phyloP scores from a whole-genome alignment of 1,139 yeast species.

The Protomyces inundatus region DNA sequence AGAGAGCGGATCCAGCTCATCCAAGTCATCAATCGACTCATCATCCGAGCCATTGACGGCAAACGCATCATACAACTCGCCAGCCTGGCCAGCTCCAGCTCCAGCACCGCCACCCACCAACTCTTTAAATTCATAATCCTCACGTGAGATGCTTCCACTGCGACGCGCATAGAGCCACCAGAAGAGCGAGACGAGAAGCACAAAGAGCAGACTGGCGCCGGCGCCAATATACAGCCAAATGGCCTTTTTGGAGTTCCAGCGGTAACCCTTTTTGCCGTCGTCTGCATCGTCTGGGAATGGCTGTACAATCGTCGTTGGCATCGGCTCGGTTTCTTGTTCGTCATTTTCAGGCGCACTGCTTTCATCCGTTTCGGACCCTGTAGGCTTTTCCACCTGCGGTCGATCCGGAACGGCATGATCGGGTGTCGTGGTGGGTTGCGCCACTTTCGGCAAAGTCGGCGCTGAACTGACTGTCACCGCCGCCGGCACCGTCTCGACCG shows the following conservation, averaged over 20 bases:
- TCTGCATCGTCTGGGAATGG: constrained; percentile 10
- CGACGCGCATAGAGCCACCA: constrained; percentile 11
- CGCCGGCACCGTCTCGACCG: neutral
- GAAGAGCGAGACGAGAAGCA: neutral
- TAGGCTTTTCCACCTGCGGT: neutral
- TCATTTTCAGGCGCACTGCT: neutral
- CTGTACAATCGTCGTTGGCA: constrained; percentile 19
- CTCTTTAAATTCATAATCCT: constrained; percentile 19
- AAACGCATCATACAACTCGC: constrained; percentile 19
- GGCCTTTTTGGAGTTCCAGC: constrained; percentile 6
- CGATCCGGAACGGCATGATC: neutral
- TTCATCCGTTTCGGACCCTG: neutral
- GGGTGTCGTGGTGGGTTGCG: neutral
- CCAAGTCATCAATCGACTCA: neutral
- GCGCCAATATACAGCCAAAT: constrained; percentile 9
- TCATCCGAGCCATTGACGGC: constrained; percentile 10
- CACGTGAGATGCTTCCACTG: neutral
- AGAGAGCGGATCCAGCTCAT: neutral
- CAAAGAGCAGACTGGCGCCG: neutral
- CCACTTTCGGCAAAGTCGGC: neutral
- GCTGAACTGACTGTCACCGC: neutral
- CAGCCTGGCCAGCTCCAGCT: constrained; percentile 2
- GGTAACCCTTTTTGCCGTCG: neutral
- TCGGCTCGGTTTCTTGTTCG: neutral
- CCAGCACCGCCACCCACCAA: neutral